Evolutionary conservation across 306 rosid species (phyloP), one percentile per base, ranked within the genome.

Genomic region (Dicorynia guianensis): DNA sequence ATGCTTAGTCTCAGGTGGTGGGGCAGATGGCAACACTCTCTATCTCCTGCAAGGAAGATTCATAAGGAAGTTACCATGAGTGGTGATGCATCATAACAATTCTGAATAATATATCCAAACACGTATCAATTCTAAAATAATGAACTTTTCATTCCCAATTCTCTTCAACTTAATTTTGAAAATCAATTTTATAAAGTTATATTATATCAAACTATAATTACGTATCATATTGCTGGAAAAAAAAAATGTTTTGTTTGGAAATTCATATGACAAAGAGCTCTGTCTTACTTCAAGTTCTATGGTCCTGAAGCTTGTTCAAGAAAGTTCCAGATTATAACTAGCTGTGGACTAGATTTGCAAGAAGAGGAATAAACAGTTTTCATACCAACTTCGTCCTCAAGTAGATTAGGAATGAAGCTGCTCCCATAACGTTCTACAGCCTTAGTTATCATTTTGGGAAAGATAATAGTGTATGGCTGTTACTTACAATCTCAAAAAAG

Each of bases 1-100:
- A 68, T 64, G 81, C 81, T 82, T 82, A 30, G 81, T 67, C 0
- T 86, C 89, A 19, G 76, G 76, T 14, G 81, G 85, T 7, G 89
- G 89, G 15, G 15, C 78, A 60, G 40, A 63, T 15, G 83, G 87
- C 69, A 86, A 20, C 5, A 19, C 35, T 76, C 76, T 82, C 87
- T 44, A 72, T 78, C 79, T 86, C 85, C 89, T 86, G 83, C 70
- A 73, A 64, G 50, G 59, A 63, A 72, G 34, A 77, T 79, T 76
- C 61, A 47, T 57, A 13, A 64, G 68, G 36, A 50, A 59, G 49
- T 71, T 62, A 71, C 70, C 47, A 58, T 11, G 38, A 3, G 42
- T 35, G 20, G 66, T 18, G 63, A 76, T 66, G 59, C 63, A 79
- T 50, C 52, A 67, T 39, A 25, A 59, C 14, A 54, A 63, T 38